Evolutionary conservation across 345 rosid genomes (phyloP).

Genomic region (Zanthoxylum bungeanum): DNA sequence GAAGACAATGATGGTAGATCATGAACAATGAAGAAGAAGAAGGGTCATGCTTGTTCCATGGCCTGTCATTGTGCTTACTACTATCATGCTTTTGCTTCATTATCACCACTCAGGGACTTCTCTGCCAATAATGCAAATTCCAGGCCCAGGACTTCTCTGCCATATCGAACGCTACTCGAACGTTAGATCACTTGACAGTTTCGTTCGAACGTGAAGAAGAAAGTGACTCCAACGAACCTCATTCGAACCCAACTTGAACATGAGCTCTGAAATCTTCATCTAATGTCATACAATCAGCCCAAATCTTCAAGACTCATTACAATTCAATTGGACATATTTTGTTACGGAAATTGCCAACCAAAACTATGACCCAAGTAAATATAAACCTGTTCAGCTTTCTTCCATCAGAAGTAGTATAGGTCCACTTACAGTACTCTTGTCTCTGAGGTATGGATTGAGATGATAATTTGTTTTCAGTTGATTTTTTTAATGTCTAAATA

Average conservation of each 20-base stretch:
- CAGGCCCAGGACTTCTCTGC: no score
- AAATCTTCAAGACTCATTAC: no score
- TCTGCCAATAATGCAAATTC: slow-evolving; percentile 14
- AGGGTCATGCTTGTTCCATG: slow-evolving; percentile 62
- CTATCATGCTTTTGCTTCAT: slow-evolving; percentile 37
- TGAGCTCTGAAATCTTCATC: no score
- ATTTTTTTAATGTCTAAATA: no score
- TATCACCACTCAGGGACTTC: slow-evolving; percentile 20
- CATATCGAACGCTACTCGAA: no score
- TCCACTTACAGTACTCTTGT: slow-evolving; percentile 52
- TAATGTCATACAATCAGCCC: no score
- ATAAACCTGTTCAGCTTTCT: slow-evolving; percentile 27
- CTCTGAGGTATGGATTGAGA: slow-evolving; percentile 50
- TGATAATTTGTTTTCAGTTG: neutral
- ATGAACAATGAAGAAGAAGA: slow-evolving; percentile 48
- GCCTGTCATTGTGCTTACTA: slow-evolving; percentile 55
- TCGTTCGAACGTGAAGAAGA: no score
- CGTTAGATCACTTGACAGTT: no score
- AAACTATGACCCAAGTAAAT: slow-evolving; percentile 27
- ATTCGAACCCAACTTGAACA: no score
- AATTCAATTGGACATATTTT: no score
- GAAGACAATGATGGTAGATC: slow-evolving; percentile 38
- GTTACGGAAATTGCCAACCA: no score
- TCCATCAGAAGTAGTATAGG: slow-evolving; percentile 22
- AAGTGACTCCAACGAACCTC: no score